Conservation (phyloP, 2,329 filamentous ascomycete genomes). For the Juglanconis juglandina region DNA sequence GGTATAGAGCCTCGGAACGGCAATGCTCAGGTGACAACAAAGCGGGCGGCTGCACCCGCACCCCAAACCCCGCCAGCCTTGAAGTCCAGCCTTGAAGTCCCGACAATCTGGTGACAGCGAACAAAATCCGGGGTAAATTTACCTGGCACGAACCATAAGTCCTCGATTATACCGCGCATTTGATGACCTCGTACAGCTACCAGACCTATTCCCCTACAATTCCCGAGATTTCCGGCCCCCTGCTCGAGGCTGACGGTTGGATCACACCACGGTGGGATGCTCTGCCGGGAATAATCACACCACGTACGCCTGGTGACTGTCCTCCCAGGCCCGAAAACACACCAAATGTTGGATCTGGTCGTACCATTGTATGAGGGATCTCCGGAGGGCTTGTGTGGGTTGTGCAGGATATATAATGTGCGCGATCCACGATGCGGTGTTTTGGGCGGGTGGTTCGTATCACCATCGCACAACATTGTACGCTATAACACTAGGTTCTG, state of each 20-base stretch:
- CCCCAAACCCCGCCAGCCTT: not conserved
- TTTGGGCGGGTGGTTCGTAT: not conserved
- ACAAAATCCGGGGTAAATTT: conserved; percentile 9
- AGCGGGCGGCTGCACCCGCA: not conserved
- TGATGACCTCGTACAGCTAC: not conserved
- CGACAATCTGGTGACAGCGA: conserved; percentile 18
- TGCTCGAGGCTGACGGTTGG: not conserved
- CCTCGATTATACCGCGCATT: not conserved
- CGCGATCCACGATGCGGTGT: not conserved
- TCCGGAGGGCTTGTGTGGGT: not conserved
- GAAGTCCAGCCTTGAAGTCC: not conserved
- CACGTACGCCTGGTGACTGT: conserved; percentile 2
- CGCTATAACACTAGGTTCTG: conserved; percentile 2
- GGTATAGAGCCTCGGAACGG: not conserved
- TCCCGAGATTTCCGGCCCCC: not conserved
- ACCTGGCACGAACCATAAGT: not conserved
- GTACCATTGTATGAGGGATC: conserved; percentile 1
- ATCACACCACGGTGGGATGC: conserved; percentile 19
- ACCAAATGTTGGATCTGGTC: conserved; percentile 1
- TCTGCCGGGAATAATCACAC: conserved; percentile 7
- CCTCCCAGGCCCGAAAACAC: not conserved
- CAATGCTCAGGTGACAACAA: not conserved
- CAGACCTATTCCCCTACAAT: not conserved
- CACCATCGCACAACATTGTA: conserved; percentile 6
- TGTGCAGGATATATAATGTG: conserved; percentile 6